Base-by-base conservation (phyloP, 2,329 filamentous ascomycete genomes). In the Clathrospora elynae region DNA sequence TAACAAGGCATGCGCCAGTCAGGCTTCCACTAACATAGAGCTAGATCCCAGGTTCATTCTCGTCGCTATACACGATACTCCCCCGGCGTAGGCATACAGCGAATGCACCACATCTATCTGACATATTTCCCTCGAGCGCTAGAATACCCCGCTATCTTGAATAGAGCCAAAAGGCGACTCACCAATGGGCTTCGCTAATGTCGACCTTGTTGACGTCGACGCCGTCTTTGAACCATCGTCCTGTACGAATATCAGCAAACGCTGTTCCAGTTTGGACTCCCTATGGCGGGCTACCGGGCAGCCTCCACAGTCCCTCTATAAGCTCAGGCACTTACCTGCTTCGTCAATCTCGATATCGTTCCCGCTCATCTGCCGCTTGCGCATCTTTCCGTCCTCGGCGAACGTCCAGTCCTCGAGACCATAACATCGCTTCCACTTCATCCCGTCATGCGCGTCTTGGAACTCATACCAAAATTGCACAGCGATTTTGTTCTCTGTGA, bases 381-480 rank as follows among this genome's bases (percentile, higher is more conserved):
- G 73, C 86, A 89, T 90, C 35, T 82, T 72, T 0, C 86, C 86
- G 55, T 87, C 80, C 1, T 78, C 75, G 0, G 82, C 83, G 68
- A 88, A 89, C 0, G 85, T 89, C 86, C 86, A 89, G 62, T 90
- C 85, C 62, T 90, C 86, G 8, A 95, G 78, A 0, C 90, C 90
- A 61, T 95, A 95, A 30, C 86, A 90, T n/a, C 88, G 78, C 46
- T 63, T 64, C 61, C 89, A 95, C 66, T 88, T 75, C 72, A 75
- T 70, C 6, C 67, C 83, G 24, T 86, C 85, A 2, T 76, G 57
- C 6, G 72, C 71, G 59, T 92, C 87, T 51, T 83, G 79, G 71
- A 83, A 91, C 69, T 95, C 86, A 61, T 92, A 95, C 89, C 89
- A 95, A 67, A 93, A 95, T 64, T 95, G 88, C 14, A 95, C 90